Evolutionary conservation across 2,329 filamentous ascomycete genomes (phyloP).

Genomic region (Phaeoacremonium minimum): DNA sequence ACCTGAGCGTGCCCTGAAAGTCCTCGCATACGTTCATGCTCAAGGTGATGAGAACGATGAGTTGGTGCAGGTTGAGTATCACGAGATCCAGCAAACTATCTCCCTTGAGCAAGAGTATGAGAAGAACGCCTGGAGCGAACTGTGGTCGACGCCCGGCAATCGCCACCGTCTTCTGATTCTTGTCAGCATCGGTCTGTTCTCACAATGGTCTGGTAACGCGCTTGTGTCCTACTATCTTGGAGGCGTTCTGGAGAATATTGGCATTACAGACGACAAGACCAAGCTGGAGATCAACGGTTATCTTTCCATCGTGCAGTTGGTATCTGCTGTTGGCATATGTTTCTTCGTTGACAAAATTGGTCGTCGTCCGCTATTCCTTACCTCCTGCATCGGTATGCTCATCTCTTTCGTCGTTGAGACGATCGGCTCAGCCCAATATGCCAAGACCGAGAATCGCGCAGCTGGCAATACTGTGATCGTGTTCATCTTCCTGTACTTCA

Average conservation of each 20-base stretch:
- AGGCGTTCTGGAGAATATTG: conserved; percentile 25
- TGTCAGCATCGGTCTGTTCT: conserved; percentile 49
- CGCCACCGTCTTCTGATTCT: conserved; percentile 49
- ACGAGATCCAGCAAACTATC: conserved; percentile 38
- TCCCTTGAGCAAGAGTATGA: conserved; percentile 38
- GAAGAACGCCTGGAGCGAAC: conserved; percentile 36
- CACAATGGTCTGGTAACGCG: conserved; percentile 53
- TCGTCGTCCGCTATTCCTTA: conserved; percentile 13
- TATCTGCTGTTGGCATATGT: conserved; percentile 15
- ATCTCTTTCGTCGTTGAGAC: conserved; percentile 19
- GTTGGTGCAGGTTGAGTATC: conserved; percentile 32
- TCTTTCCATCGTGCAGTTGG: conserved; percentile 15
- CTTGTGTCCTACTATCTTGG: conserved; percentile 35
- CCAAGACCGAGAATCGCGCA: conserved; percentile 11
- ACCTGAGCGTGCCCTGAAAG: conserved; percentile 24
- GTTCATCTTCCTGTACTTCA: conserved; percentile 25
- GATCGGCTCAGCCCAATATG: conserved; percentile 4
- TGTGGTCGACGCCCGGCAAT: conserved; percentile 47
- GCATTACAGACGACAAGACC: conserved; percentile 22
- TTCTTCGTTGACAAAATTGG: conserved; percentile 23
- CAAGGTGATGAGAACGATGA: conserved; percentile 28
- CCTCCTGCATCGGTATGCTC: conserved; percentile 16
- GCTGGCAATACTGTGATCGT: conserved; percentile 20
- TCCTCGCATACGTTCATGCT: conserved; percentile 24
- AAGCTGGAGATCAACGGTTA: conserved; percentile 22